These are phyloP conservation scores for Syncephalis fuscata DNA, from an alignment of 371 early-diverging fungal species.

Conservation along the genomic window DNA sequence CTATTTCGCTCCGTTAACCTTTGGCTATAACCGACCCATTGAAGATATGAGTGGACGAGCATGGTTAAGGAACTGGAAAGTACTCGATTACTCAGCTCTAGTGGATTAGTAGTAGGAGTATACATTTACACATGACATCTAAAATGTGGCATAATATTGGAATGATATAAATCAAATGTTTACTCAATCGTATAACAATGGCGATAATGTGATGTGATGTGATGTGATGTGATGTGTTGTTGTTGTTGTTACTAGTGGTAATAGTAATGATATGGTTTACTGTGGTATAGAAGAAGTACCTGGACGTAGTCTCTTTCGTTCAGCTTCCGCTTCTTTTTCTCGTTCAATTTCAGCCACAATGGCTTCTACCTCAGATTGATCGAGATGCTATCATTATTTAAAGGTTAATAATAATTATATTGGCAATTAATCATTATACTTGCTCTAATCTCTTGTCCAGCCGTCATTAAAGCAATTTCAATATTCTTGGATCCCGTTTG, in stretches of 20 bases:
- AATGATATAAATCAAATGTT: too few relatives aligned
- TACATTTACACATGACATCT: too few relatives aligned
- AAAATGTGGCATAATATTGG: too few relatives aligned
- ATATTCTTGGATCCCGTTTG: slow-evolving; percentile 98
- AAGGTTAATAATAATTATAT: not conserved
- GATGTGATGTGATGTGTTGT: too few relatives aligned
- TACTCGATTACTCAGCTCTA: not conserved
- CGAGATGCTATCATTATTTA: slow-evolving; percentile 58
- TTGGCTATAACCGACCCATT: slow-evolving; percentile 4
- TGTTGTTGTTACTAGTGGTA: too few relatives aligned
- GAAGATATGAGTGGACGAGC: not conserved
- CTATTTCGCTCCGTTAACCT: slow-evolving; percentile 9
- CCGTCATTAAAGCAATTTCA: slow-evolving; percentile 85
- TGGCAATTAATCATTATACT: not conserved
- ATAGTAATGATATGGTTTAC: too few relatives aligned
- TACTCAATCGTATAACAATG: too few relatives aligned
- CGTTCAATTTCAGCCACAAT: slow-evolving; percentile 76
- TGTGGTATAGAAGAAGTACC: too few relatives aligned
- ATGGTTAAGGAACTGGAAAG: not conserved
- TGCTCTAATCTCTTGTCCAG: slow-evolving; percentile 51
- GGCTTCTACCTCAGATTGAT: slow-evolving; percentile 63
- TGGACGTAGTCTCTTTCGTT: slow-evolving; percentile 17
- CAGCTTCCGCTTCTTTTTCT: slow-evolving; percentile 86
- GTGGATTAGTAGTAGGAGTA: too few relatives aligned
- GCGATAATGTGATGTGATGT: too few relatives aligned